A percentile compares a stretch with the other conserved stretches of the same genome.
These are phyloP conservation scores for Yamadazyma sp. DNA, from an alignment of 1,139 yeast species.

Conservation along the genomic window DNA sequence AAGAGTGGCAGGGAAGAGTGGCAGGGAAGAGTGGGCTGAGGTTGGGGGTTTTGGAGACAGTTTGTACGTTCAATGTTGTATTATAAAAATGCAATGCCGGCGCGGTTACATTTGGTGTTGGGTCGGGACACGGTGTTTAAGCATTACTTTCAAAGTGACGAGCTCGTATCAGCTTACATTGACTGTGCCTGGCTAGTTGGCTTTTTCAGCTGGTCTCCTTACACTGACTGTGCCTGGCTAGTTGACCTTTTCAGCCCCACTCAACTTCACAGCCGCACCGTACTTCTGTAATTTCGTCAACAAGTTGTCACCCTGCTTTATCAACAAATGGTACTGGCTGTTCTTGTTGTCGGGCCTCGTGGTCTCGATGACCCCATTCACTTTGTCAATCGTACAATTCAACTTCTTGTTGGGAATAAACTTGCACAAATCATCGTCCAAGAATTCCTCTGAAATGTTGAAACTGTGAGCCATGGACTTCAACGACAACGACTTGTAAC, in stretches of 20 bases:
- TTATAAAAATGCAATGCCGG: too few species aligned
- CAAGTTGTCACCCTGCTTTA: conserved; percentile 89
- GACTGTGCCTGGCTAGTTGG: not conserved
- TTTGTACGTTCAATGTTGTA: too few species aligned
- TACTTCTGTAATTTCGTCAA: conserved; percentile 94
- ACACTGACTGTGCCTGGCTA: not conserved
- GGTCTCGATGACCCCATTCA: conserved; percentile 92
- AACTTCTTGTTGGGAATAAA: conserved; percentile 92
- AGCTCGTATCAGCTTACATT: too few species aligned
- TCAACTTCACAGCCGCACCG: conserved; percentile 93
- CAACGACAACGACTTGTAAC: conserved; percentile 86
- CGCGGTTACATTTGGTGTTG: too few species aligned
- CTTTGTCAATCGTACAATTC: conserved; percentile 94
- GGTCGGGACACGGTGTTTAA: too few species aligned
- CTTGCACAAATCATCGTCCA: conserved; percentile 79
- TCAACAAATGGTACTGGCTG: conserved; percentile 83
- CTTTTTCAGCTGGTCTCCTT: too few species aligned
- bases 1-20: too few species aligned
- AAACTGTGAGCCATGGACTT: conserved; percentile 94
- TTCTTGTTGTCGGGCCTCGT: conserved; percentile 96
- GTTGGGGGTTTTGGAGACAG: too few species aligned
- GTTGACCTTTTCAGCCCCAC: conserved; percentile 71
- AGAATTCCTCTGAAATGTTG: conserved; percentile 81
- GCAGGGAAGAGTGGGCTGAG: too few species aligned
- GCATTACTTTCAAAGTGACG: too few species aligned